These are phyloP conservation scores for Linnemannia elongata DNA, from an alignment of 192 early-diverging fungal species.

Conservation along the genomic window DNA sequence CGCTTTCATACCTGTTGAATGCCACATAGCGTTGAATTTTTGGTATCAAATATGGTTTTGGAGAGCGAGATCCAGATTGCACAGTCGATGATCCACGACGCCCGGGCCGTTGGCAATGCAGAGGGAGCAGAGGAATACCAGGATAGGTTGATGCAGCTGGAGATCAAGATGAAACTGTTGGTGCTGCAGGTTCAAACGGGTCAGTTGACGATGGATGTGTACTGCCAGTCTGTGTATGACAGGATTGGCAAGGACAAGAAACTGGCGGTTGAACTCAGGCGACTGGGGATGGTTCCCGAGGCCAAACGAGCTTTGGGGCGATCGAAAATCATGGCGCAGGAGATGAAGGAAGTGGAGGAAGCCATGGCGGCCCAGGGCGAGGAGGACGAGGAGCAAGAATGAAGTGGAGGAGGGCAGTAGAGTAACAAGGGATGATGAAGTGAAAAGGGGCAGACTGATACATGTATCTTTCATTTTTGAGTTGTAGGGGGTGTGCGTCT, in stretches of 20 bases:
- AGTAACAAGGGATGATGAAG: too few species aligned
- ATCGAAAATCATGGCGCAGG: conserved; percentile 82
- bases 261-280: conserved; percentile 77
- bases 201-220: conserved; percentile 77
- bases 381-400: conserved; percentile 39
- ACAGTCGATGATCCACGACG: conserved; percentile 59
- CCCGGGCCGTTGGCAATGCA: conserved; percentile 56
- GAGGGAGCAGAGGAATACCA: conserved; percentile 71
- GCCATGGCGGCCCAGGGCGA: conserved; percentile 67
- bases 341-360: conserved; percentile 82
- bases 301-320: conserved; percentile 75
- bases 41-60: conserved; percentile 82
- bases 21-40: conserved; percentile 71
- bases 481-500: background rate
- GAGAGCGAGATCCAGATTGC: conserved; percentile 73
- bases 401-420: background rate
- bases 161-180: conserved; percentile 82
- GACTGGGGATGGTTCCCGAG: conserved; percentile 70
- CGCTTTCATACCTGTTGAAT: background rate
- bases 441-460: too few species aligned
- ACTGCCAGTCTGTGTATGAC: conserved; percentile 69
- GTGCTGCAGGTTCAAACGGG: conserved; percentile 80
- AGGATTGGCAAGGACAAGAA: conserved; percentile 72
- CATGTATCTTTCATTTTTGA: too few species aligned
- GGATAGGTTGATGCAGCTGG: conserved; percentile 74